Evolutionary conservation across 495 filamentous ascomycete genomes (phyloP), one percentile per base, ranked within the genome.

Genomic region (Lophiostoma macrostomum): DNA sequence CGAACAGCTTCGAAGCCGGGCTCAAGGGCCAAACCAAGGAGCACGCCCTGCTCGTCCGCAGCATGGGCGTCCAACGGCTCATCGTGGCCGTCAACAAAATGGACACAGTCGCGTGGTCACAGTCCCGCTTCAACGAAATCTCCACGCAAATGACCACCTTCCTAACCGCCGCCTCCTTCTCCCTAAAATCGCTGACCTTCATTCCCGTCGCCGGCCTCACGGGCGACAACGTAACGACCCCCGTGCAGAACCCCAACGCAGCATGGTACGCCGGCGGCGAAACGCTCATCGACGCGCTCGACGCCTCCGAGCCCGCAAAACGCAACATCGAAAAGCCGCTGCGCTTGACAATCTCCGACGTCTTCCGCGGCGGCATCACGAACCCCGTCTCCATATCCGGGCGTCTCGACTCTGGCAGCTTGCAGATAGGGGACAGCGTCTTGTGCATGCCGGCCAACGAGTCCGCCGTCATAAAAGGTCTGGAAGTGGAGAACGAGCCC

Each of bases 71-170:
- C 0, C 84, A 87, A 40, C 80, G 84, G 28, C 74, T 98, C 25
- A 82, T 98, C 42, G 84, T 97, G 34, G 91, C 88, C 3, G 78
- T 97, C 58, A 98, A 98, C 70, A 98, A 98, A 71, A 83, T 98
- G 64, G 93, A 98, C 67, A 81, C 78, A 0, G 82, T 90, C 7
- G 68, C 72, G 12, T 98, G 93, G 93, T 84, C 80, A 12, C 73
- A 84, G 69, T 83, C 78, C 13, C 80, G 90, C 2, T 98, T 91
- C 62, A 74, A 85, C 30, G 88, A 95, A 64, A 96, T 97, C 50
- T 76, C 81, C 50, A 80, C 88, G 57, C 90, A 95, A 63, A 79
- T 95, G 40, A 79, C 80, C 0, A 83, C 86, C 6, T 96, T 98
- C 71, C 71, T 97, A 46, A 82, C 80, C 0, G 77, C 82, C 0